Evolutionary conservation across 352 stramenopile genomes (phyloP), one percentile per base, ranked within the genome.

Genomic region (Poterioochromonas sp.): DNA sequence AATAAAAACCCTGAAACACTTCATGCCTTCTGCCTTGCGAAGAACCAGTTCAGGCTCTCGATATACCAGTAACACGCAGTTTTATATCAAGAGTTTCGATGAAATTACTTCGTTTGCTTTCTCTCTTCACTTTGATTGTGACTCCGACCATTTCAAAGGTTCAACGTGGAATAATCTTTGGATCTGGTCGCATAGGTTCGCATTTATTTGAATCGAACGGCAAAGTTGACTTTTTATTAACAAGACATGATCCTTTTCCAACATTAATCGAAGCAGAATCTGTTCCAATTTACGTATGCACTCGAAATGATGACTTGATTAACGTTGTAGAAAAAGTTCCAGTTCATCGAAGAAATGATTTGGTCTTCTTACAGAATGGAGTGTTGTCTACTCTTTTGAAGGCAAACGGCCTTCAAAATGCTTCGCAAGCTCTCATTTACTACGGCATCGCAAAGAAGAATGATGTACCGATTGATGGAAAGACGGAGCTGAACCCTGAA

Each of bases 361-460:
- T 93, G 32, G 87, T 92, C 0, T 93, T 93, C 80, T 81, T 93
- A 44, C 89, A 93, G 79, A 93, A 93, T 81, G 88, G 89, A 49
- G 90, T 91, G 58, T 79, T 93, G 0, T 85, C 87, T 64, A 79
- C 85, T 12, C 90, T 90, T 77, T 77, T 93, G 15, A 70, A 85
- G 54, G 73, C 65, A 2, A 85, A 89, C 40, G 84, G 84, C 3
- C 81, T 93, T 1, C 40, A 76, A 12, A 82, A 87, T n/a, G 90
- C 90, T 79, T 91, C 88, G 2, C 86, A 92, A 83, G 84, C 82
- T 1, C 79, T 93, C 11, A 79, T 93, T 49, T 93, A 91, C 80
- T 81, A 92, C 1, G 85, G 84, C 65, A 87, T 92, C 0, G 78
- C 88, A 15, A 86, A 86, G 41, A 86, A 85, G 41, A 87, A 87